A percentile compares a stretch with the other conserved stretches of the same genome.
Conservation (phyloP, 164 flowering plant species). For the Aristolochia fimbriata region DNA sequence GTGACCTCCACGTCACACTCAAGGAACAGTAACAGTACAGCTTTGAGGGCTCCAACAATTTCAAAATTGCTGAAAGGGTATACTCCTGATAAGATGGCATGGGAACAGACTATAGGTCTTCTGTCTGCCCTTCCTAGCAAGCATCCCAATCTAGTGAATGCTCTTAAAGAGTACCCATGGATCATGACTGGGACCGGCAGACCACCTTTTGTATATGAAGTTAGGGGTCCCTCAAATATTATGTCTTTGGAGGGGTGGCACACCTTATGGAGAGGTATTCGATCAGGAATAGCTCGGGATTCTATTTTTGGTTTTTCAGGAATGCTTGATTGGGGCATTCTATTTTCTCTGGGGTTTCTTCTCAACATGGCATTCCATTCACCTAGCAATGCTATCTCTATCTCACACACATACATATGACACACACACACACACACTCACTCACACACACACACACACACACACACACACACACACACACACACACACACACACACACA, state of each 20-base stretch:
- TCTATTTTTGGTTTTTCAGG: slow-evolving; percentile 64
- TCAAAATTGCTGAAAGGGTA: slow-evolving; percentile 48
- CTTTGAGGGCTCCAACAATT: slow-evolving; percentile 26
- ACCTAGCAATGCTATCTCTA: slow-evolving; percentile 65
- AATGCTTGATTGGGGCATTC: too few species aligned
- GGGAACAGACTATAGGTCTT: slow-evolving; percentile 48
- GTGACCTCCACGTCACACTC: slow-evolving; percentile 53
- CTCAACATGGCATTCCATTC: slow-evolving; percentile 76
- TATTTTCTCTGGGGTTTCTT: slow-evolving; percentile 50
- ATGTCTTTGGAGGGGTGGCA: slow-evolving; percentile 77
- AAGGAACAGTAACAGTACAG: slow-evolving; percentile 18
- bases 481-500: too few species aligned
- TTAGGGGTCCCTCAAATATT: slow-evolving; percentile 40
- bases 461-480: too few species aligned
- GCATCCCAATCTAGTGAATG: slow-evolving; percentile 42
- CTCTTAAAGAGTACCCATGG: slow-evolving; percentile 83
- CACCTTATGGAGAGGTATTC: slow-evolving; percentile 73
- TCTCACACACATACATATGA: too few species aligned
- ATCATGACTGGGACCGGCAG: slow-evolving; percentile 91
- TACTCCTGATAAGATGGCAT: slow-evolving; percentile 43
- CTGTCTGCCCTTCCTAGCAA: slow-evolving; percentile 50
- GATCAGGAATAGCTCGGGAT: slow-evolving; percentile 73
- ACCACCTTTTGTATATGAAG: slow-evolving; percentile 57
- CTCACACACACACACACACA: too few species aligned
- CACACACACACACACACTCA: too few species aligned